Evolutionary conservation across 176 grass and related monocot genomes (phyloP).

Genomic region (Aegilops sharonensis): DNA sequence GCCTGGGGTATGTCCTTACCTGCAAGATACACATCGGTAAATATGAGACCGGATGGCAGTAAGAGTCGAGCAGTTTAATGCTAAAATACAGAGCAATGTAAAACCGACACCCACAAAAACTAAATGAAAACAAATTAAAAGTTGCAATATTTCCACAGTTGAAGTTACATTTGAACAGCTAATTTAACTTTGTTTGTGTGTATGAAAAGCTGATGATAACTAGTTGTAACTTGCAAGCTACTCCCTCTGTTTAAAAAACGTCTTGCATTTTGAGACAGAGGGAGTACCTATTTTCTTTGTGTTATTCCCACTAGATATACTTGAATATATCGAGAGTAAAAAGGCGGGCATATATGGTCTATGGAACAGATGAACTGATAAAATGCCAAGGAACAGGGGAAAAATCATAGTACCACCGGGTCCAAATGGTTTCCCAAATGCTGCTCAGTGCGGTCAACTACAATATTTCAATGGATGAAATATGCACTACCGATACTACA

Average conservation of each 20-base stretch:
- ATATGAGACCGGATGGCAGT: neutral
- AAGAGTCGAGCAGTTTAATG: neutral
- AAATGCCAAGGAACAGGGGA: neutral
- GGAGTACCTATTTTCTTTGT: neutral
- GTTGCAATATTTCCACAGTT: neutral
- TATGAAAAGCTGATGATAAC: neutral
- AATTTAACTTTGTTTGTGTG: neutral
- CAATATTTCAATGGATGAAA: neutral
- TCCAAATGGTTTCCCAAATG: no score
- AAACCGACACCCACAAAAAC: neutral
- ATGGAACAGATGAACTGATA: neutral
- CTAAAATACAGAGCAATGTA: neutral
- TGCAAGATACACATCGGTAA: constrained; percentile 20
- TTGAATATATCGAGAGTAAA: neutral
- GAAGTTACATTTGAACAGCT: neutral
- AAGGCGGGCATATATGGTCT: neutral
- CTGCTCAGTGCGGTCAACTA: no score
- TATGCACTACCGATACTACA: neutral
- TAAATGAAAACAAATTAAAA: neutral
- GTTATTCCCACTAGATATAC: neutral
- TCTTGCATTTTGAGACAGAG: no score
- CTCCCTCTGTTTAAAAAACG: neutral
- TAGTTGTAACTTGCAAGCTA: neutral
- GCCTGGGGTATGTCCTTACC: constrained; percentile 87
- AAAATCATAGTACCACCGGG: neutral